phyloP scores from a whole-genome alignment of 148 eudicot species.

The Bassia scoparia region DNA sequence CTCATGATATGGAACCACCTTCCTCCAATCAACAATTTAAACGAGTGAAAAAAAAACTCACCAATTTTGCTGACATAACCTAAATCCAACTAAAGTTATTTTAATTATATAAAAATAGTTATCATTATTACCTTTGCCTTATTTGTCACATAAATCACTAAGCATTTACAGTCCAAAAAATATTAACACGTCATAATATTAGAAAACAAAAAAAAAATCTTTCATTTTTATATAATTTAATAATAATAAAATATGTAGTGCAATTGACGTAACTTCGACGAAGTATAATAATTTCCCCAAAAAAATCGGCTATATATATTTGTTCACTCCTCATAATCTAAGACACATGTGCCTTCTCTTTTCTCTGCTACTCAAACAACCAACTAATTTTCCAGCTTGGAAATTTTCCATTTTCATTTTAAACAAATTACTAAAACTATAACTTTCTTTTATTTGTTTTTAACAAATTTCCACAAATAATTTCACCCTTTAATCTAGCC shows the following conservation, averaged over 20 bases:
- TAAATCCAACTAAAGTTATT: neutral
- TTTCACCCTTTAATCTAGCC: too few relatives aligned
- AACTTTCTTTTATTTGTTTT: too few relatives aligned
- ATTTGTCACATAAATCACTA: neutral
- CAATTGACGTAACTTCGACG: slow-evolving; percentile 10
- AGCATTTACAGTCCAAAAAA: neutral
- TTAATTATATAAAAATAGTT: neutral
- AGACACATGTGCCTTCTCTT: slow-evolving; percentile 6
- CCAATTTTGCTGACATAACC: slow-evolving; percentile 8
- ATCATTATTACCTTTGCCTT: neutral
- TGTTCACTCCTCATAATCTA: neutral
- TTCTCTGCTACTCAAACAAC: neutral
- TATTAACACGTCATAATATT: neutral
- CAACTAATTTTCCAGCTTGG: neutral
- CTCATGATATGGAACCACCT: too few relatives aligned
- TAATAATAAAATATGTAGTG: neutral
- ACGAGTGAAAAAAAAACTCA: neutral
- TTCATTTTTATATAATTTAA: neutral
- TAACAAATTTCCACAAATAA: too few relatives aligned
- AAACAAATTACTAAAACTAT: too few relatives aligned
- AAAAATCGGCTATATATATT: slow-evolving; percentile 3
- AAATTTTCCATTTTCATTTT: neutral
- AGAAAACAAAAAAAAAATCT: neutral
- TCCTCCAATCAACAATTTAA: neutral
- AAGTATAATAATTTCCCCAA: neutral